Base-by-base conservation (phyloP, 805 yeast genomes). In the Ogataea dorogensis region DNA sequence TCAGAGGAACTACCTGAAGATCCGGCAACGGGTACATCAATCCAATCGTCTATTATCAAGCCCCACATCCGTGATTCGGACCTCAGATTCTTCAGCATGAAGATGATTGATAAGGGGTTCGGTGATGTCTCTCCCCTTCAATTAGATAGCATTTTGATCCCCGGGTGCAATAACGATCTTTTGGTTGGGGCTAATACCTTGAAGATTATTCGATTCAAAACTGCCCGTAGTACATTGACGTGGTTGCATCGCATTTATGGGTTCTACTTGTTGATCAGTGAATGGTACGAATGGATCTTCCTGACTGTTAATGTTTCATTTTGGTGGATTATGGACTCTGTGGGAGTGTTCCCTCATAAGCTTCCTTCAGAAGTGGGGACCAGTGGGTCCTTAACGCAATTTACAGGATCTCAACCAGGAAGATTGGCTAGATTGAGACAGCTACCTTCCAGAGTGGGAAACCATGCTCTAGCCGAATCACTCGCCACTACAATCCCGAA, bases 1-100 rank as follows among this genome's bases (percentile, higher is more conserved):
- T 17, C 39, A 15, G 39, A 29, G 11, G 25, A 29, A 3, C n/a
- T 29, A 13, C 31, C 31, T 6, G 39, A 23, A 18, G 42, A 40
- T 23, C 42, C 43, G 24, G 20, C 21, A 5, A 33, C 54, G 6
- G 35, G 44, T 2, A 28, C 29, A 5, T 50, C 60, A 1, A 22
- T 41, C 8, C 53, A 50, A n/a, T 53, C 61, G 0, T 56, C 61
- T 8, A 54, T 58, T 17, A 42, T 58, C 5, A 47, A 53, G 32
- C 63, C 63, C 12, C 24, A 41, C n/a, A 43, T 49, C 19, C 35
- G 33, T n/a, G 43, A 40, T 15, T 40, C 49, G 2, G 63, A 58
- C 30, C 7, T 45, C 3, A 28, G 33, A 12, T 58, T 47, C 37
- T 41, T 53, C 13, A 39, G 58, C 2, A 11, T 42, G 9, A 42